These are phyloP conservation scores for Phaeophleospora eucalypticola DNA, from an alignment of 2,329 filamentous ascomycete species.

Conservation along the genomic window DNA sequence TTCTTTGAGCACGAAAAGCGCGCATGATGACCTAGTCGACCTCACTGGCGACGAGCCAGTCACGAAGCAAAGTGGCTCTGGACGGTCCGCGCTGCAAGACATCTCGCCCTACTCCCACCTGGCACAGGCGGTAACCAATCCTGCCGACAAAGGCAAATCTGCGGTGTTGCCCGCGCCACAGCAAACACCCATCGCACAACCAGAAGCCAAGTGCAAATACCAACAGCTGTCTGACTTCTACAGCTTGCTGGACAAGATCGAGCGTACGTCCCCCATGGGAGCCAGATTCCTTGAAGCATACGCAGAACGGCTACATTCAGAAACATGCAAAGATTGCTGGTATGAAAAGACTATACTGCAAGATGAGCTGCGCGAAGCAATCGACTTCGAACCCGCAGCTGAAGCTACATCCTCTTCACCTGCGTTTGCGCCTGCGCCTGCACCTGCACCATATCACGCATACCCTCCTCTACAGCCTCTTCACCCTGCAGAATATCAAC, in stretches of 20 bases:
- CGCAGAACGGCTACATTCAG: constrained; percentile 16
- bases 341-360: constrained; percentile 9
- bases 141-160: background rate
- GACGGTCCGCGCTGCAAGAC: constrained; percentile 3
- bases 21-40: background rate
- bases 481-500: too few relatives aligned
- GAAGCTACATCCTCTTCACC: background rate
- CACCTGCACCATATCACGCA: background rate
- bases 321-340: constrained; percentile 20
- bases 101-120: constrained; percentile 9
- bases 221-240: constrained; percentile 18
- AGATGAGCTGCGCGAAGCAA: background rate
- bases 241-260: constrained; percentile 21
- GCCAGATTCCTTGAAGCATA: constrained; percentile 20
- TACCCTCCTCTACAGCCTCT: background rate
- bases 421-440: too few relatives aligned
- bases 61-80: background rate
- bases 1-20: background rate
- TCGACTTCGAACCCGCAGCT: background rate
- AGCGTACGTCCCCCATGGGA: constrained; percentile 17
- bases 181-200: background rate
- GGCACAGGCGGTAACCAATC: background rate
- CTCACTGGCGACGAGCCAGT: background rate
- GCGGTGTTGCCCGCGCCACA: too few relatives aligned
- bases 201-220: constrained; percentile 6